Evolutionary conservation across 441 rosid species (phyloP), one percentile per base, ranked within the genome.

Genomic region (Bruguiera hainesii): DNA sequence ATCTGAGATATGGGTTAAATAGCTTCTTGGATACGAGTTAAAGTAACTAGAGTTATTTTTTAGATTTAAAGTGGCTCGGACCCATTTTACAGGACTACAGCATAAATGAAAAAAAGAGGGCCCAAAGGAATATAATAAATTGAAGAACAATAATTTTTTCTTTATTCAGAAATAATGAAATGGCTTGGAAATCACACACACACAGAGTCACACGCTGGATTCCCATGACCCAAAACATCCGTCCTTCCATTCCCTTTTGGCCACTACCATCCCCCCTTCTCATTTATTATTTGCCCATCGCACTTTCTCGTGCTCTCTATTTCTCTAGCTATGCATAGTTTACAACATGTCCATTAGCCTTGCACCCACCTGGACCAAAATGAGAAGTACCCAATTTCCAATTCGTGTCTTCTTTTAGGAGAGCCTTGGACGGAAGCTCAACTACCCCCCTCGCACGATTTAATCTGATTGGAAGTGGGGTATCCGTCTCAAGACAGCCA

Each of bases 401-500:
- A 25, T 20, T 30, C 18, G 16, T 35, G 37, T 52, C 28, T 18
- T 23, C 15, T n/a, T 30, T 59, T 13, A 42, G 48, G 48, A 42
- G 5, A 42, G 5, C 48, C 48, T 42, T 69, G 42, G 33, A 39
- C 52, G 42, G 33, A 39, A 49, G 64, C 39, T 76, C 50, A 35
- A 11, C 70, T 63, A 26, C 26, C 61, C 60, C 18, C 64, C 21
- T 68, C 42, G 66, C 72, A 63, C 52, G 18, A 37, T 55, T 55
- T 50, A 28, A 31, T 73, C 66, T 42, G 48, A 39, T 64, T 68
- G 59, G 51, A 60, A 61, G 48, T 37, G 56, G 65, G 63, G 76
- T 68, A 66, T 69, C 70, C 83, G 75, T 78, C 76, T 75, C 82
- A 80, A 71, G 75, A 64, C 78, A 73, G 16, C 61, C 52, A 60